Conservation (phyloP, 75 land plant species). For the Selaginella moellendorffii region DNA sequence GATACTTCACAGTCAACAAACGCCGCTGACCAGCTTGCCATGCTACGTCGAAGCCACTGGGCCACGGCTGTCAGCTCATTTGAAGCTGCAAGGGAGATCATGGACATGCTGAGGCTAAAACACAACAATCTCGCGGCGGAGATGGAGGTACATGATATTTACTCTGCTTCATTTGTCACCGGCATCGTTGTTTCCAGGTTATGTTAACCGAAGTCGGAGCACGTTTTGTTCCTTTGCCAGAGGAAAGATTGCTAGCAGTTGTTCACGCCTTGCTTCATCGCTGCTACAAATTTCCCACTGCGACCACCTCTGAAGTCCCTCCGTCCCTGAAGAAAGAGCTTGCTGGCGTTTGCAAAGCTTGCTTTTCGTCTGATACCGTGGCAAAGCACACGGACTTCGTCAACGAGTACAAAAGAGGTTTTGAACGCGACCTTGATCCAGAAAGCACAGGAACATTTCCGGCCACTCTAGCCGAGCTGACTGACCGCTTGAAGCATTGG, state of each 20-base stretch:
- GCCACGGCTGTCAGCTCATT: constrained; percentile 74
- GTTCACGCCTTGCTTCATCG: constrained; percentile 97
- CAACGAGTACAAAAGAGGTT: constrained; percentile 90
- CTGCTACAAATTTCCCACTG: constrained; percentile 97
- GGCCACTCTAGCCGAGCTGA: constrained; percentile 77
- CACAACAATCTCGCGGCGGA: constrained; percentile 81
- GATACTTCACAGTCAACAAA: not conserved
- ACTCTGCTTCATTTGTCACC: not conserved
- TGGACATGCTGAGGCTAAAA: constrained; percentile 91
- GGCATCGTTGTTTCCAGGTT: constrained; percentile 24
- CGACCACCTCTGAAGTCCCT: constrained; percentile 99
- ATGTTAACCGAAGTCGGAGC: constrained; percentile 96
- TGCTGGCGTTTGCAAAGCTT: constrained; percentile 96
- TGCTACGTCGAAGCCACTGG: constrained; percentile 16
- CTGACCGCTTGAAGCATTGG: constrained; percentile 93
- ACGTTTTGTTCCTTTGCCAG: constrained; percentile 95
- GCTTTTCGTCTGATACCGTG: constrained; percentile 93
- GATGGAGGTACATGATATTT: constrained; percentile 55
- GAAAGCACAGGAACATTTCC: constrained; percentile 89
- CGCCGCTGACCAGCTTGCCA: constrained; percentile 33
- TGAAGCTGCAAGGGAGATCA: constrained; percentile 96
- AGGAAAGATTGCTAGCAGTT: constrained; percentile 92
- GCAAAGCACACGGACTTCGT: constrained; percentile 97
- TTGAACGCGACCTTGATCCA: constrained; percentile 97
- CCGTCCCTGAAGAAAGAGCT: constrained; percentile 91